A percentile compares a stretch with the other conserved stretches of the same genome.
Conservation (phyloP, 2,329 filamentous ascomycete species). For the Boeremia lycopersici region DNA sequence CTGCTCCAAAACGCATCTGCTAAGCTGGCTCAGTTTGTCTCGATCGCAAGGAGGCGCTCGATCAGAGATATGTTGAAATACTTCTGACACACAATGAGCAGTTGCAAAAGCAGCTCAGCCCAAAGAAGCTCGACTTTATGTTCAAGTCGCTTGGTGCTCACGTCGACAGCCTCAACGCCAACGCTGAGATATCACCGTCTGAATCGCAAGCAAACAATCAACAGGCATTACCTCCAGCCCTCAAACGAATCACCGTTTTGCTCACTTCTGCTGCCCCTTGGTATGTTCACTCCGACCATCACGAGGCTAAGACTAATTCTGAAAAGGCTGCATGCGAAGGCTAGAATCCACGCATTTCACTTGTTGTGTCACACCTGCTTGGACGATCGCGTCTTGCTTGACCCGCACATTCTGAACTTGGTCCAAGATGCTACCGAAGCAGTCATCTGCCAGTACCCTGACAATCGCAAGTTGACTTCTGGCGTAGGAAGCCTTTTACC, state of each 20-base stretch:
- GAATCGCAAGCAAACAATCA: constrained; percentile 16
- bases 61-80: constrained; percentile 43
- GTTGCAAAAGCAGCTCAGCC: constrained; percentile 48
- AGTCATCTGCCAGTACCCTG: constrained; percentile 36
- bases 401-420: constrained; percentile 21
- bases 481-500: constrained; percentile 27
- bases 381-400: constrained; percentile 38
- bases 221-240: constrained; percentile 23
- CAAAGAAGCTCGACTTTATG: constrained; percentile 54
- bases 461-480: constrained; percentile 27
- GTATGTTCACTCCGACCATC: constrained; percentile 19
- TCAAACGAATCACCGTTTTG: constrained; percentile 32
- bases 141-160: constrained; percentile 65
- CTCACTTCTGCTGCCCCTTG: constrained; percentile 33
- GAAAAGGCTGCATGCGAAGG: constrained; percentile 28
- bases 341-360: constrained; percentile 30
- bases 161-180: constrained; percentile 7
- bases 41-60: constrained; percentile 43
- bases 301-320: constrained; percentile 6
- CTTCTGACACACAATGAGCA: constrained; percentile 35
- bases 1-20: not conserved
- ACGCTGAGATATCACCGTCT: constrained; percentile 11
- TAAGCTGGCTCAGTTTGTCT: constrained; percentile 36
- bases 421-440: constrained; percentile 43
- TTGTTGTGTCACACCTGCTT: constrained; percentile 39